Base-by-base conservation (phyloP, 148 eudicot genomes). In the Fagopyrum tataricum region DNA sequence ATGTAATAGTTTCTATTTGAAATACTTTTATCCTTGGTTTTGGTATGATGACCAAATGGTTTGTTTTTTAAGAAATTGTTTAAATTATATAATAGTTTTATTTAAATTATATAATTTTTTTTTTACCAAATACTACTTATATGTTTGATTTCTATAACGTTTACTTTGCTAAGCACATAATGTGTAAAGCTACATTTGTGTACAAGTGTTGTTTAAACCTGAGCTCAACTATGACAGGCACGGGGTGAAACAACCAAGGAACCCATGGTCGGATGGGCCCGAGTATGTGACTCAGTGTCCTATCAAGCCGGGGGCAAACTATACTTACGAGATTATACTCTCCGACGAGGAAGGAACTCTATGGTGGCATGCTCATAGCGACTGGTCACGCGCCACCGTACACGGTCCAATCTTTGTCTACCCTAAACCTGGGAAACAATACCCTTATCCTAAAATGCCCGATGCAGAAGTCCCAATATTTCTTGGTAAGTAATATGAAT, bases 191-290 rank as follows among this genome's bases (percentile, higher is more conserved):
- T 31, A 31, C 37, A 31, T 31, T 31, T 31, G 37, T 31, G 37
- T 31, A 31, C 37, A 3, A 31, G 37, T 31, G 37, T 31, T 31
- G 37, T 31, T 31, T 31, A 31, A 31, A 31, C 0, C 37, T 31
- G 1, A 31, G 37, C 1, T 31, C 1, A 31, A 31, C 37, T 31
- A 44, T 68, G 9, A 9, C 26, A 88, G 91, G 91, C 91, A 88
- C 39, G 91, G 91, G 48, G 86, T 84, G 8, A 85, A 82, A 61
- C 86, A 82, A 55, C 87, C 84, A 6, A 84, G 84, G 43, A 80
- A 84, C 74, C 91, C 91, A 31, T 88, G 91, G 91, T 79, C 83
- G 5, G 89, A 85, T 59, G 91, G 91, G n/a, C 89, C 89, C 0
- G 89, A 77, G 18, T 85, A 81, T 76, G 76, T 88, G 18, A 85